These are phyloP conservation scores for Sonneratia caseolaris DNA, from an alignment of 345 rosid species.

Conservation along the genomic window DNA sequence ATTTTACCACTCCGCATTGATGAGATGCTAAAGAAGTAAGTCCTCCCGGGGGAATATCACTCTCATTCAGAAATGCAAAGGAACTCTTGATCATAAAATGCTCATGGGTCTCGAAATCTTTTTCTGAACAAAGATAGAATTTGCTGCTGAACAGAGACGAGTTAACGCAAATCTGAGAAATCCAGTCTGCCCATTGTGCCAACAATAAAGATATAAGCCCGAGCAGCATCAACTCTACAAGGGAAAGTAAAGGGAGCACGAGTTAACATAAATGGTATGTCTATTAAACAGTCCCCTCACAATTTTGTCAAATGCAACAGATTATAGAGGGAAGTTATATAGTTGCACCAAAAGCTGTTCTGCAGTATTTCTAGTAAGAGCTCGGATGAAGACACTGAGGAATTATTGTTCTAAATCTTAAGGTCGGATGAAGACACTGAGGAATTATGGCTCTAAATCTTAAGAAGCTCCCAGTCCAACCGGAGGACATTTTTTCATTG, in stretches of 20 bases:
- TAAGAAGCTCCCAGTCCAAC: not conserved
- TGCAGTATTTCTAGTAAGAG: not conserved
- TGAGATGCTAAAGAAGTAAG: constrained; percentile 29
- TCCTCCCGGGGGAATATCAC: constrained; percentile 45
- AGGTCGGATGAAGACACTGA: not conserved
- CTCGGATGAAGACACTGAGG: not conserved
- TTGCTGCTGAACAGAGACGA: constrained; percentile 81
- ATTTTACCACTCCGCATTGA: constrained; percentile 67
- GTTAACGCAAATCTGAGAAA: constrained; percentile 79
- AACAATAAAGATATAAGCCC: constrained; percentile 82
- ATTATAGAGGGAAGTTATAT: not conserved
- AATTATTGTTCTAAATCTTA: not conserved
- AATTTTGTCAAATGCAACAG: not conserved
- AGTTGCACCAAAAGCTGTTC: not conserved
- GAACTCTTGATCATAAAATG: constrained; percentile 29
- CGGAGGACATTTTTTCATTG: not conserved
- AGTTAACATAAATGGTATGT: not conserved
- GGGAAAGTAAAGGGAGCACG: not conserved
- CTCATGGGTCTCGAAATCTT: constrained; percentile 38
- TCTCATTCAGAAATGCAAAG: constrained; percentile 30
- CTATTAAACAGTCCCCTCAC: not conserved
- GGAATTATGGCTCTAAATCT: not conserved
- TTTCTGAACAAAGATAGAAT: constrained; percentile 69
- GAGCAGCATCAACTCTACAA: constrained; percentile 85
- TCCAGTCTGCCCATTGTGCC: constrained; percentile 88